Percentiles rank a stretch among this genome's conserved stretches.
Conservation (phyloP, 129 eudicot genomes). For the Pseudognaphalium luteoalbum region DNA sequence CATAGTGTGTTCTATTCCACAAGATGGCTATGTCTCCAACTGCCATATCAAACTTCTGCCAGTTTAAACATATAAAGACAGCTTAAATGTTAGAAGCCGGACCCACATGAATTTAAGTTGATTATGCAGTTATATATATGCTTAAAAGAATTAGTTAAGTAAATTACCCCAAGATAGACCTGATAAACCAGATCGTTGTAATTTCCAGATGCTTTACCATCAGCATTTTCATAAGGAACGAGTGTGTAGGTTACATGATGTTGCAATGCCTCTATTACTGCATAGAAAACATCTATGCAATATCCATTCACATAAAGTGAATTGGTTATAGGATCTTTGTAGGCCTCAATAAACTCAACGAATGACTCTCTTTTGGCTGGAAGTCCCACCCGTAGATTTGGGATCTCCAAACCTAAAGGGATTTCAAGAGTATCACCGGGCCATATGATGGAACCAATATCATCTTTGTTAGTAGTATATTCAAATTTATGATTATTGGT, state of each 20-base stretch:
- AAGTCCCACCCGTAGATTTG: conserved; percentile 49
- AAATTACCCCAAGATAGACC: conserved; percentile 35
- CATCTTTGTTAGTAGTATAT: conserved; percentile 8
- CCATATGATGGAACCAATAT: conserved; percentile 51
- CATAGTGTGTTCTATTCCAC: conserved; percentile 37
- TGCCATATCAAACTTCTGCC: conserved; percentile 46
- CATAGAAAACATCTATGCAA: conserved; percentile 53
- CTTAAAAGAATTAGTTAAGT: too few relatives aligned
- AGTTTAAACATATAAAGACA: neutral
- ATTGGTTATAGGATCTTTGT: conserved; percentile 16
- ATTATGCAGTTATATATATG: too few relatives aligned
- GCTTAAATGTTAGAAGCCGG: neutral
- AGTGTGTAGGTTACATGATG: conserved; percentile 37
- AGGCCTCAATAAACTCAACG: conserved; percentile 38
- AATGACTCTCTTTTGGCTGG: conserved; percentile 39
- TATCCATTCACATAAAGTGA: conserved; percentile 37
- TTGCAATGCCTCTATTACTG: conserved; percentile 40
- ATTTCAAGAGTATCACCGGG: conserved; percentile 45
- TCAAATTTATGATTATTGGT: neutral
- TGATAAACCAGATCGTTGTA: conserved; percentile 33
- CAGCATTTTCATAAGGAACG: conserved; percentile 32
- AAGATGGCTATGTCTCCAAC: conserved; percentile 49
- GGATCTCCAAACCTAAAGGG: conserved; percentile 56
- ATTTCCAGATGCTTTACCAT: conserved; percentile 7
- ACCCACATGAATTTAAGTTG: too few relatives aligned